These are phyloP conservation scores for Aschersonia sp. DNA, from an alignment of 2,329 filamentous ascomycete species.

Conservation along the genomic window DNA sequence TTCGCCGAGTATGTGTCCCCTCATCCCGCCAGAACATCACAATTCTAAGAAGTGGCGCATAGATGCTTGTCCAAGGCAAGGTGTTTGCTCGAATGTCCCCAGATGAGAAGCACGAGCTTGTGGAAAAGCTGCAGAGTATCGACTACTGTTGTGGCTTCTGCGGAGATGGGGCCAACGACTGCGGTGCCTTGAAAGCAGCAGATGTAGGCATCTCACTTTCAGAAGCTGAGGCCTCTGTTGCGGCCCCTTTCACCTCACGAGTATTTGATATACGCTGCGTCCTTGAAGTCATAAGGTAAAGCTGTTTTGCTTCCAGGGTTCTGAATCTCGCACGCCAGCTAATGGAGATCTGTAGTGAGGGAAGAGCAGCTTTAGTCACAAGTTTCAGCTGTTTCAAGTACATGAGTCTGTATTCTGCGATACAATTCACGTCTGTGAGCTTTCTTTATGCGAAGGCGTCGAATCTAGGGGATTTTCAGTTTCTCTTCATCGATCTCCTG, in stretches of 20 bases:
- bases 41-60: conserved; percentile 1
- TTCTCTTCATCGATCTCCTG: conserved; percentile 84
- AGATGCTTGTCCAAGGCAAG: conserved; percentile 84
- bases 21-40: neutral
- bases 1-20: conserved; percentile 44
- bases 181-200: conserved; percentile 88
- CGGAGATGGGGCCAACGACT: conserved; percentile 95
- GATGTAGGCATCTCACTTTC: conserved; percentile 96
- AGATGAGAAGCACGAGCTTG: conserved; percentile 94
- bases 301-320: neutral
- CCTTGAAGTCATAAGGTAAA: conserved; percentile 69
- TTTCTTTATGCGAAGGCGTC: conserved; percentile 90
- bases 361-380: conserved; percentile 87
- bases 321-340: neutral
- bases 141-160: conserved; percentile 95
- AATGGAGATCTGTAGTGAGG: conserved; percentile 45
- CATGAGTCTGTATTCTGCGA: conserved; percentile 98
- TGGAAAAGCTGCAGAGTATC: conserved; percentile 92
- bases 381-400: conserved; percentile 99
- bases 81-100: conserved; percentile 98
- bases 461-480: conserved; percentile 95
- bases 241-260: conserved; percentile 92
- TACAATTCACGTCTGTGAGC: conserved; percentile 94
- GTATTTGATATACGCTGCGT: conserved; percentile 96
- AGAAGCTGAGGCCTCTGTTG: conserved; percentile 93